Conservation (phyloP, 441 rosid genomes). For the Metrosideros polymorpha region DNA sequence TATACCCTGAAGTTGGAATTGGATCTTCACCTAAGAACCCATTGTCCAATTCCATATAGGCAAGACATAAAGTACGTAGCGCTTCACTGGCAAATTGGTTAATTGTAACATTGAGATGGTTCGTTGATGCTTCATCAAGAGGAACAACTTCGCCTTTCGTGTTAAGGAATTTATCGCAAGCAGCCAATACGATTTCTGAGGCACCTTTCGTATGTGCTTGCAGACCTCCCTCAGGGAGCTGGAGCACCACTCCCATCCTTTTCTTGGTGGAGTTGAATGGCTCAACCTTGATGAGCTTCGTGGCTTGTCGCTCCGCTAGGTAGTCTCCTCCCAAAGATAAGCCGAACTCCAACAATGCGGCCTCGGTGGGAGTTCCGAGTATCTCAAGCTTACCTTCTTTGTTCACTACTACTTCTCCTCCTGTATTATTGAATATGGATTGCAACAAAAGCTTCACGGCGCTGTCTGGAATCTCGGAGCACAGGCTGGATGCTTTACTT, state of each 20-base stretch:
- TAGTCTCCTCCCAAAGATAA: conserved; percentile 76
- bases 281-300: conserved; percentile 63
- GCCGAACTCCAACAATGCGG: conserved; percentile 78
- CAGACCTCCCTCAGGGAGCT: conserved; percentile 45
- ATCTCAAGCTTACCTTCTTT: conserved; percentile 56
- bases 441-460: conserved; percentile 46
- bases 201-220: conserved; percentile 64
- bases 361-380: conserved; percentile 71
- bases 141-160: conserved; percentile 51
- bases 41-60: conserved; percentile 38
- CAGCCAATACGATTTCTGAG: conserved; percentile 56
- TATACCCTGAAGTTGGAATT: conserved; percentile 58
- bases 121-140: conserved; percentile 37
- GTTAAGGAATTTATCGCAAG: conserved; percentile 47
- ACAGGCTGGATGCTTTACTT: conserved; percentile 24
- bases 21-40: conserved; percentile 40
- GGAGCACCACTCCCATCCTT: conserved; percentile 72
- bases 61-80: conserved; percentile 67
- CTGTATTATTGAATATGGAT: conserved; percentile 74
- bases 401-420: conserved; percentile 63
- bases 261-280: conserved; percentile 72
- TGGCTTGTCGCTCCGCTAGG: conserved; percentile 39
- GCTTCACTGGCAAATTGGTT: conserved; percentile 64
- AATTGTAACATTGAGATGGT: conserved; percentile 36
- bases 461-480: conserved; percentile 51